Evolutionary conservation across 306 rosid genomes (phyloP), one percentile per base, ranked within the genome.

Genomic region (Lathyrus oleraceus): DNA sequence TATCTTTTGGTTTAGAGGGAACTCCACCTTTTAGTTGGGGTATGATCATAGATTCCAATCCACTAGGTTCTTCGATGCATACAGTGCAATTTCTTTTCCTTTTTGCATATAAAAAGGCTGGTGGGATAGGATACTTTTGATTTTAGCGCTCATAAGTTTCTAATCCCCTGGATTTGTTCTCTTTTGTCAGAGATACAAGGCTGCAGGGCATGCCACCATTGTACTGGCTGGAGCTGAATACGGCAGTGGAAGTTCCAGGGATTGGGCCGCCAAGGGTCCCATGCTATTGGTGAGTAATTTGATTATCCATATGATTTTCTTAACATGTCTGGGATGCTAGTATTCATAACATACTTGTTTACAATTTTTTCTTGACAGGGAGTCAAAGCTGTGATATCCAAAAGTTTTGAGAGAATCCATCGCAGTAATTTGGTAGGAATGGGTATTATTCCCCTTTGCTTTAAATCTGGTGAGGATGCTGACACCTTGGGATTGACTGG

Each of bases 221-320:
- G 81, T 94, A 58, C 78, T 95, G 81, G 99, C 99, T 64, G 99
- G 99, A 67, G 99, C 99, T 2, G 99, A 95, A 78, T 95, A 95
- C 75, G 99, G 99, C 15, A 95, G 99, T 61, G 99, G 99, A 81
- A 95, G 99, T 85, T 95, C 99, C 65, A 78, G 99, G 74, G 99
- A 95, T 81, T 95, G 99, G 99, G 99, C 99, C 9, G 99, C 99
- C 70, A 95, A 95, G 96, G 99, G 99, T 66, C 99, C 99, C 69
- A 95, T 95, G 99, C 78, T 95, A 66, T 79, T 91, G 95, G 97
- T 94, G 71, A 83, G 97, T 58, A 8, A 71, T 75, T 69, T 72
- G 43, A 19, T 45, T 57, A 47, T 61, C 27, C 17, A 65, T 70
- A 61, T 69, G 60, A 14, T 54, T 61, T 61, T 48, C 62, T 23